These are phyloP conservation scores for Cryptomeria japonica DNA, from an alignment of 75 land plant genomes.

Conservation along the genomic window DNA sequence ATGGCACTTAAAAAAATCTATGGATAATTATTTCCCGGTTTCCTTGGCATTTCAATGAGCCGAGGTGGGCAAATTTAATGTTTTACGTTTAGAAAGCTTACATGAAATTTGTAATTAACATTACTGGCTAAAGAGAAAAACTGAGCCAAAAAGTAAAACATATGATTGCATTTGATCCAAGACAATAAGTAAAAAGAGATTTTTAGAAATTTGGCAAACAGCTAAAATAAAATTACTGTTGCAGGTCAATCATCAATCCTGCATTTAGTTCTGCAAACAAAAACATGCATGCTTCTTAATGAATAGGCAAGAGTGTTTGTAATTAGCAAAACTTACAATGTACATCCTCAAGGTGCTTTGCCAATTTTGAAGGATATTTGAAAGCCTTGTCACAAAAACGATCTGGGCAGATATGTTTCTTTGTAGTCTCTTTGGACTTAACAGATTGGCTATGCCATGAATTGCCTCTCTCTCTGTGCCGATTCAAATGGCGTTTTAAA, in stretches of 20 bases:
- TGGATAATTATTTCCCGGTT: too few relatives aligned
- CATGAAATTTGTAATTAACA: too few relatives aligned
- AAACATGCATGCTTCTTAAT: neutral
- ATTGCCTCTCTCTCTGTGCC: constrained; percentile 41
- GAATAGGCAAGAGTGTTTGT: neutral
- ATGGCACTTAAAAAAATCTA: too few relatives aligned
- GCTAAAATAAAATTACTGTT: neutral
- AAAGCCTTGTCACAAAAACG: constrained; percentile 33
- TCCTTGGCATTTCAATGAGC: too few relatives aligned
- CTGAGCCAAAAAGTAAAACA: neutral
- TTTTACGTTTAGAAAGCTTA: too few relatives aligned
- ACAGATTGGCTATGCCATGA: constrained; percentile 21
- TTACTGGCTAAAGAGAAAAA: neutral
- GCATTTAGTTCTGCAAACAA: neutral
- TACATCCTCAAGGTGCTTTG: constrained; percentile 51
- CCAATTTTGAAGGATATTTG: constrained; percentile 56
- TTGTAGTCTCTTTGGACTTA: neutral
- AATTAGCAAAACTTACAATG: constrained; percentile 61
- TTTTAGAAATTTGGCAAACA: neutral
- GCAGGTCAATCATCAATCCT: neutral
- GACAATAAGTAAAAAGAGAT: neutral
- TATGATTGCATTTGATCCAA: neutral
- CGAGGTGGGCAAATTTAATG: too few relatives aligned
- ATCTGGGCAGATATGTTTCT: constrained; percentile 51
- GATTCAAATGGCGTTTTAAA: constrained; percentile 35